These are phyloP conservation scores for Rhodamnia argentea DNA, from an alignment of 345 rosid genomes.

Conservation along the genomic window DNA sequence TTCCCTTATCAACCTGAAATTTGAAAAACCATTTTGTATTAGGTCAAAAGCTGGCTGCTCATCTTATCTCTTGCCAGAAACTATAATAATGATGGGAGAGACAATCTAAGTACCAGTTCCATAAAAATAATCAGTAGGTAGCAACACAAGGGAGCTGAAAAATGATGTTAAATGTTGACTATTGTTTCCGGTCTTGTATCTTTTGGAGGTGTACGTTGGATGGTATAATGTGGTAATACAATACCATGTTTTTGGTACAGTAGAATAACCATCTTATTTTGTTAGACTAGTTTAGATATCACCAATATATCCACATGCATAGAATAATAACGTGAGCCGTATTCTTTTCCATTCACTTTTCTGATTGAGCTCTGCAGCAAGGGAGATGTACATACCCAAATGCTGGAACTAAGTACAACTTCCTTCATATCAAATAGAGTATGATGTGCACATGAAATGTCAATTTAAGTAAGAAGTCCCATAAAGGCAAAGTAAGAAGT, in stretches of 20 bases:
- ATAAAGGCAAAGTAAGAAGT: not conserved
- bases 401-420: not conserved
- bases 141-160: not conserved
- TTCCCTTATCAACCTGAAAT: constrained; percentile 72
- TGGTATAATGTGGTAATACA: not conserved
- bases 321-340: not conserved
- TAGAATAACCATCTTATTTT: not conserved
- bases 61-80: not conserved
- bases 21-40: not conserved
- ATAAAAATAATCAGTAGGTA: not conserved
- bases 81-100: not conserved
- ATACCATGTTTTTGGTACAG: not conserved
- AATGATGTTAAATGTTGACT: not conserved
- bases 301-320: not conserved
- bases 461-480: not conserved
- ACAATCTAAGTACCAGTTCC: not conserved
- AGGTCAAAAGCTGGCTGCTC: not conserved
- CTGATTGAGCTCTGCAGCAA: not conserved
- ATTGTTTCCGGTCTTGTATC: not conserved
- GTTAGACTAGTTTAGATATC: not conserved
- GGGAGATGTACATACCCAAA: not conserved
- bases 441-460: not conserved
- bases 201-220: not conserved
- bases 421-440: not conserved
- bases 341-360: not conserved